Evolutionary conservation across 1,139 yeast genomes (phyloP).

Genomic region (Meyerozyma guilliermondii): DNA sequence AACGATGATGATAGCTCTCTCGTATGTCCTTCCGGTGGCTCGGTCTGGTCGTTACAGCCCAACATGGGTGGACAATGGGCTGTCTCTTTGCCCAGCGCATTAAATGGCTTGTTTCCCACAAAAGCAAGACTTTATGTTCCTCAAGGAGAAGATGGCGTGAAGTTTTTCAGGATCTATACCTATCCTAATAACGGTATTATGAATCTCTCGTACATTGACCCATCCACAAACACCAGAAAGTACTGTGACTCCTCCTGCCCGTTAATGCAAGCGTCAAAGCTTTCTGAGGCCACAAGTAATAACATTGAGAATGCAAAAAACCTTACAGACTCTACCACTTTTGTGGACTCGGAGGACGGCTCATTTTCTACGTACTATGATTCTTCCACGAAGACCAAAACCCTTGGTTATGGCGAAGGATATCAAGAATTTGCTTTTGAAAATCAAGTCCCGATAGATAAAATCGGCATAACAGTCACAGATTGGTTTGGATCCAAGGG

Average conservation of each 20-base stretch:
- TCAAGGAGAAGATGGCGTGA: conserved; percentile 47
- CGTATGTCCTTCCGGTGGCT: conserved; percentile 52
- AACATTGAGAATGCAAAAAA: conserved; percentile 16
- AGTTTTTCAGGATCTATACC: conserved; percentile 67
- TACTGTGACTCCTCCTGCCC: conserved; percentile 92
- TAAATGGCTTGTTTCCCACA: conserved; percentile 57
- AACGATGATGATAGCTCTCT: conserved; percentile 32
- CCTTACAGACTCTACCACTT: conserved; percentile 19
- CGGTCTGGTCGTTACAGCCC: conserved; percentile 56
- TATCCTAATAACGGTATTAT: conserved; percentile 83
- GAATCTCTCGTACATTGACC: conserved; percentile 85
- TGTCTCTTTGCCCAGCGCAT: conserved; percentile 52
- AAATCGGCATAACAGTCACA: conserved; percentile 60
- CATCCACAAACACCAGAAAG: conserved; percentile 47
- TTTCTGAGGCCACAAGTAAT: conserved; percentile 19
- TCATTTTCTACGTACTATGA: conserved; percentile 34
- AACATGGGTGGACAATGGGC: conserved; percentile 63
- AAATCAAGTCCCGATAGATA: conserved; percentile 58
- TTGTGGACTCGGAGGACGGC: conserved; percentile 31
- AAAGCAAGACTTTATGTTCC: conserved; percentile 71
- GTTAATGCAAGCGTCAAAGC: conserved; percentile 29
- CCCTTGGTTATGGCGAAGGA: conserved; percentile 41
- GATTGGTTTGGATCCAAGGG: conserved; percentile 69
- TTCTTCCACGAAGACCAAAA: conserved; percentile 37
- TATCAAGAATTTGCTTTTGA: conserved; percentile 83